Conservation (phyloP, 345 rosid genomes). For the Pistacia integerrima region DNA sequence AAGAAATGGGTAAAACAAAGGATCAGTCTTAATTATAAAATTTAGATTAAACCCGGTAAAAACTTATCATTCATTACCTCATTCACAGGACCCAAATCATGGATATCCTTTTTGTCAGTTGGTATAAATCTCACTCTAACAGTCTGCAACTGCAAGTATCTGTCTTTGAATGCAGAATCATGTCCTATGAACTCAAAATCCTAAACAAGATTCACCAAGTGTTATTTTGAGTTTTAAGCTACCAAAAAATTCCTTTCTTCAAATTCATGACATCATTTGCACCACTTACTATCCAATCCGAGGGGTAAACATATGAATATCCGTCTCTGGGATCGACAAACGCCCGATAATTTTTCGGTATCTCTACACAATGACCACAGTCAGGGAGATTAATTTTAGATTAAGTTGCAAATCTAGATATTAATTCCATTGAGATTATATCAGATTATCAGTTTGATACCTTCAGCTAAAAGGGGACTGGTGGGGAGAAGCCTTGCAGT, state of each 20-base stretch:
- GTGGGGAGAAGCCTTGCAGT: constrained; percentile 53
- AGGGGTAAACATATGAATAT: constrained; percentile 81
- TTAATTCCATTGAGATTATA: not conserved
- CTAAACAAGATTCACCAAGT: constrained; percentile 28
- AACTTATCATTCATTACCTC: constrained; percentile 44
- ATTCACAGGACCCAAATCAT: constrained; percentile 79
- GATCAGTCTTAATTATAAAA: not conserved
- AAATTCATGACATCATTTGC: not conserved
- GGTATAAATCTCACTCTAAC: constrained; percentile 93
- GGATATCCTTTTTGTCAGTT: constrained; percentile 67
- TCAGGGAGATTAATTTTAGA: not conserved
- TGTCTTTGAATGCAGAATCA: constrained; percentile 89
- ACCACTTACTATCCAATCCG: constrained; percentile 85
- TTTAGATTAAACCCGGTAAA: not conserved
- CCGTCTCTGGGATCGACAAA: constrained; percentile 73
- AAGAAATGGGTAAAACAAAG: not conserved
- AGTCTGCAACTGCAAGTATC: constrained; percentile 67
- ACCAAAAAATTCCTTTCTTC: constrained; percentile 9
- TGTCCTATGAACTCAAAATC: constrained; percentile 86
- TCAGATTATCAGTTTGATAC: constrained; percentile 26
- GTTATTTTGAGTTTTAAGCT: not conserved
- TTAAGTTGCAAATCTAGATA: not conserved
- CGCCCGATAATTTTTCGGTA: constrained; percentile 56
- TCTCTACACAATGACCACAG: constrained; percentile 41
- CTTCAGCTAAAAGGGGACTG: constrained; percentile 66